Base-by-base conservation (phyloP, 352 stramenopile genomes). In the Phytophthora uliginosa region DNA sequence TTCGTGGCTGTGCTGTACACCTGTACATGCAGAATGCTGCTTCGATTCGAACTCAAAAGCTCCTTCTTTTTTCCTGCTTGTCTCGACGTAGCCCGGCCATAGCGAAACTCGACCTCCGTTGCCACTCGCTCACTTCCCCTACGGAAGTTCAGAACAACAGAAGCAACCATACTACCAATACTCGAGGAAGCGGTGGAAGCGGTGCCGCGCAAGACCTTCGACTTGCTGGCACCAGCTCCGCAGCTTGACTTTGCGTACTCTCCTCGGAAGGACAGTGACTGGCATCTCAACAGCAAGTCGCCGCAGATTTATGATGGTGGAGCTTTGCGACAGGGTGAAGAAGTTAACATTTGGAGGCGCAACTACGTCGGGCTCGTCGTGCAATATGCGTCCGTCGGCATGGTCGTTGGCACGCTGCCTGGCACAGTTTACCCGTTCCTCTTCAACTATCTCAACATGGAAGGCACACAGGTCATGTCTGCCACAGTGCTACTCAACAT, bases 371-470 rank as follows among this genome's bases (percentile, higher is more conserved):
- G 77, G 13, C 66, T 89, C 17, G 31, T 87, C 13, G 69, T 72
- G 45, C 81, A 88, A 28, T 88, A 88, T 52, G 78, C 80, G 1
- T 66, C 76, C 4, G 74, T 83, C 31, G 78, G 81, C 1, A 76
- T 88, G 47, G 60, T 84, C 33, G 75, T 77, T 42, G 82, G 79
- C 5, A 76, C 70, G 12, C 63, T 90, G 4, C 83, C 81, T 2
- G 71, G 69, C 9, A 80, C 78, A 1, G 58, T 85, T 55, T 90
- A 90, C 65, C 78, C 83, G 5, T 75, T 90, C 38, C 59, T 88
- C 31, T 74, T 77, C 55, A 73, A 78, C 57, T 90, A 86, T 65
- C 71, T 88, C 51, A 77, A 88, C 64, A 83, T 86, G 76, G 69
- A 83, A 58, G 76, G 77, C 47, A 73, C 80, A 7, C 72, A 86